Evolutionary conservation across 345 rosid species (phyloP).

Genomic region (Diplotaxis tenuifolia): DNA sequence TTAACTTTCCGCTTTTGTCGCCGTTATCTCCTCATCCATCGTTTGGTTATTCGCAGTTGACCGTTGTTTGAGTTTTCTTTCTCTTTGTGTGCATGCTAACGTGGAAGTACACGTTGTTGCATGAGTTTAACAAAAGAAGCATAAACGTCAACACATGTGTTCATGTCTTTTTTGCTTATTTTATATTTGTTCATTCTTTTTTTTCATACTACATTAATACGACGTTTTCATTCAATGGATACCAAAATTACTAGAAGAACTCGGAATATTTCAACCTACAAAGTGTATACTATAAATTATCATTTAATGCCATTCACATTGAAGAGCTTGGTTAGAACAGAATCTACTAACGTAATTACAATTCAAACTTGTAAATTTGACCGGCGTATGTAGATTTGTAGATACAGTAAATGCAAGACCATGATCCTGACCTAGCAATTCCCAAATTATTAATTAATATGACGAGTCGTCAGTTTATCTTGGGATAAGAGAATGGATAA

Average conservation of each 20-base stretch:
- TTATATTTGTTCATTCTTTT: constrained; percentile 14
- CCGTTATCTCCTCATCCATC: constrained; percentile 55
- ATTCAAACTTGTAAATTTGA: constrained; percentile 19
- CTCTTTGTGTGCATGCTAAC: constrained; percentile 16
- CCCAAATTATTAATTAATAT: too few relatives aligned
- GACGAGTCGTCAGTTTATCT: not conserved
- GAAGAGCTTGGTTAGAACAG: not conserved
- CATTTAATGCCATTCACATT: constrained; percentile 1
- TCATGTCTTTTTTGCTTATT: not conserved
- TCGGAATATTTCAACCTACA: not conserved
- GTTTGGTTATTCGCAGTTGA: constrained; percentile 36
- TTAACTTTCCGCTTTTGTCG: constrained; percentile 48
- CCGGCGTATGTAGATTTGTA: not conserved
- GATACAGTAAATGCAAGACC: constrained; percentile 9
- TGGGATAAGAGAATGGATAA: not conserved
- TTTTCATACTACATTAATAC: not conserved
- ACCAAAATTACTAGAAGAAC: not conserved
- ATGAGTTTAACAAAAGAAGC: constrained; percentile 1
- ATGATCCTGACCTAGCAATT: not conserved
- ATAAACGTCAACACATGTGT: not conserved
- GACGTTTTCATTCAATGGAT: not conserved
- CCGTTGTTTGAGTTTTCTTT: constrained; percentile 27
- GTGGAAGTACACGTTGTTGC: constrained; percentile 28
- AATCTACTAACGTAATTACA: not conserved
- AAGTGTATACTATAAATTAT: not conserved